These are phyloP conservation scores for Stenogyne calaminthoides DNA, from an alignment of 305 asterid genomes.

Conservation along the genomic window DNA sequence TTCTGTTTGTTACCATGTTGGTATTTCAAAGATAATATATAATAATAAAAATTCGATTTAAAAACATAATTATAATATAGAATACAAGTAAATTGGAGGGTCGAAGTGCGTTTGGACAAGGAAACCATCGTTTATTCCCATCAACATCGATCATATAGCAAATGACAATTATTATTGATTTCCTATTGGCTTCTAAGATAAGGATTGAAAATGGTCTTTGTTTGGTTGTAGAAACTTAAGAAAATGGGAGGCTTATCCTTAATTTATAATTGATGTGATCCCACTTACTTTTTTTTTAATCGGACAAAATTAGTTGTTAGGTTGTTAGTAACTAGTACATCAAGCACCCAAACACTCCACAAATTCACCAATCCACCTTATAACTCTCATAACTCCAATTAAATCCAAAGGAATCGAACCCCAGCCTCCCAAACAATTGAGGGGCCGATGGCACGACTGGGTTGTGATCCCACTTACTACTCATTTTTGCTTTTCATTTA, in stretches of 20 bases:
- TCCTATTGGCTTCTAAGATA: slow-evolving; percentile 23
- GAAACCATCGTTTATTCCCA: slow-evolving; percentile 18
- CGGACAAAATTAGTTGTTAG: too few species aligned
- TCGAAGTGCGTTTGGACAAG: slow-evolving; percentile 23
- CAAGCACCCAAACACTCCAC: too few species aligned
- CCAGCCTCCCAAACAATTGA: too few species aligned
- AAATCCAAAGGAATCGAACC: too few species aligned
- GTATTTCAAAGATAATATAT: neutral
- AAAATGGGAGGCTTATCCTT: neutral
- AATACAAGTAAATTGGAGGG: neutral
- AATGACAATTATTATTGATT: slow-evolving; percentile 10
- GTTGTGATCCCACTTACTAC: neutral
- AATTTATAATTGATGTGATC: too few species aligned
- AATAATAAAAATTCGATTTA: neutral
- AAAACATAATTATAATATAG: neutral
- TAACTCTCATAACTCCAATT: too few species aligned
- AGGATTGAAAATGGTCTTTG: slow-evolving; percentile 9
- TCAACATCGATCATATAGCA: slow-evolving; percentile 21
- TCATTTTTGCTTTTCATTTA: neutral
- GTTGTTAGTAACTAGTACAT: too few species aligned
- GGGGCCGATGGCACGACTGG: too few species aligned
- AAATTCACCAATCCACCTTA: too few species aligned
- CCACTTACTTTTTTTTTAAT: too few species aligned
- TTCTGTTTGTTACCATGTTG: too few species aligned
- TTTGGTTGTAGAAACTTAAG: neutral